These are phyloP conservation scores for Pichia sp. DNA, from an alignment of 1,139 yeast species.

Conservation along the genomic window DNA sequence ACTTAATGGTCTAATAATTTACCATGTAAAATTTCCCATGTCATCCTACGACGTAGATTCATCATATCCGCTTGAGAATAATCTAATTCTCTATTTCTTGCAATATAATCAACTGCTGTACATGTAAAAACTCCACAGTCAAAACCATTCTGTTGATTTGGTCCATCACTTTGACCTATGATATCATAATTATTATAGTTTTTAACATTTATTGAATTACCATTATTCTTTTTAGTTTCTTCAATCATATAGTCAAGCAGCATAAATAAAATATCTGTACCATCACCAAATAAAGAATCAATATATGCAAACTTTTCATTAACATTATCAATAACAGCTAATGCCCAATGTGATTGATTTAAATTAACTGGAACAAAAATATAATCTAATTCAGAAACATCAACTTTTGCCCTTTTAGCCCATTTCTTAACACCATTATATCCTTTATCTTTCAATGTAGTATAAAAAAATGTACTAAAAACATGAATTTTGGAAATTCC, in stretches of 20 bases:
- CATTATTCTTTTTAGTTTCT: conserved; percentile 44
- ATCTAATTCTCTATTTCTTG: conserved; percentile 40
- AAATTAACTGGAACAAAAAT: conserved; percentile 81
- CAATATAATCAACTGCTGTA: conserved; percentile 60
- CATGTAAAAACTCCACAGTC: conserved; percentile 97
- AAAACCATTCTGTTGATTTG: conserved; percentile 82
- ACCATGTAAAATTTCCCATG: conserved; percentile 37
- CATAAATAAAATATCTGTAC: conserved; percentile 47
- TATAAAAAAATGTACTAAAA: conserved; percentile 83
- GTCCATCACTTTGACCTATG: conserved; percentile 44
- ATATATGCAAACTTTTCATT: conserved; percentile 56
- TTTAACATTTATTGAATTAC: conserved; percentile 30
- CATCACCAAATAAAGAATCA: conserved; percentile 69
- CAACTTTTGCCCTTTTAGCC: conserved; percentile 78
- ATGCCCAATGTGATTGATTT: conserved; percentile 85
- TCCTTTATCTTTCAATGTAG: conserved; percentile 65
- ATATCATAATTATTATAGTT: conserved; percentile 34
- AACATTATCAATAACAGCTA: conserved; percentile 67
- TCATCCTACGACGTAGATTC: conserved; percentile 64
- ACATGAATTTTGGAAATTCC: conserved; percentile 53
- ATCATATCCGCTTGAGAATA: conserved; percentile 71
- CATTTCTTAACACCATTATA: conserved; percentile 79
- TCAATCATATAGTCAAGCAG: conserved; percentile 55
- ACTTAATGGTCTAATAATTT: conserved; percentile 17
- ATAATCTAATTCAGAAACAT: conserved; percentile 55